Evolutionary conservation across 768 basidiomycete genomes (phyloP), one percentile per base, ranked within the genome.

Genomic region (Xerocomellus intermedius): DNA sequence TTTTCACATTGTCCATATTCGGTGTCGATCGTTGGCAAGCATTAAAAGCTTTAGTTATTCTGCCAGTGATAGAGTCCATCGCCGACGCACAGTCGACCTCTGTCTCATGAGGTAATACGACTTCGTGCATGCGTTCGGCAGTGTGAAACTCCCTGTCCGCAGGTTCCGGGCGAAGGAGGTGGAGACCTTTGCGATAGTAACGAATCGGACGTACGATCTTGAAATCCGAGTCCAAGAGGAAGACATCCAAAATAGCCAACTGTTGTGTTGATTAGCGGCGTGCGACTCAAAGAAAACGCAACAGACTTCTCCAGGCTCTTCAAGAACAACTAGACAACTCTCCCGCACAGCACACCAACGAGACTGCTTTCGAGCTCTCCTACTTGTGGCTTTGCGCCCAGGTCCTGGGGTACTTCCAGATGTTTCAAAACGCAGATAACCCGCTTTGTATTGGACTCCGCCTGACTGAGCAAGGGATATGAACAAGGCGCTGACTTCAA

Each of bases 341-440:
- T 98, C 96, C 8, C 95, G 80, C 13, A 98, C 84, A 44, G 91
- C 83, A 72, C 93, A 96, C 97, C 97, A 98, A 52, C 86, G 82
- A 36, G 81, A 81, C 52, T 85, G 80, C 61, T 83, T 85, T 64
- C 79, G 82, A 57, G 79, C 81, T 48, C 62, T 74, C 77, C 86
- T 82, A 16, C 78, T 74, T 1, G 78, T 74, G 14, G 86, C 83
- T 64, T 87, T 86, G 32, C 88, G 80, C 16, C 87, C 84, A 55
- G 87, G 86, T 1, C 78, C 80, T 2, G 75, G 72, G 21, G 79
- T 80, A 52, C 74, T 79, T 28, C 81, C 78, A 32, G 73, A 73
- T 2, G 79, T 69, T 56, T 85, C 80, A 13, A 90, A 77, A 60
- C 77, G 75, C 17, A 99, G 73, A 65, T 82, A 89, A 1, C 97